These are phyloP conservation scores for Mycena latifolia DNA, from an alignment of 768 basidiomycete genomes.

Conservation along the genomic window DNA sequence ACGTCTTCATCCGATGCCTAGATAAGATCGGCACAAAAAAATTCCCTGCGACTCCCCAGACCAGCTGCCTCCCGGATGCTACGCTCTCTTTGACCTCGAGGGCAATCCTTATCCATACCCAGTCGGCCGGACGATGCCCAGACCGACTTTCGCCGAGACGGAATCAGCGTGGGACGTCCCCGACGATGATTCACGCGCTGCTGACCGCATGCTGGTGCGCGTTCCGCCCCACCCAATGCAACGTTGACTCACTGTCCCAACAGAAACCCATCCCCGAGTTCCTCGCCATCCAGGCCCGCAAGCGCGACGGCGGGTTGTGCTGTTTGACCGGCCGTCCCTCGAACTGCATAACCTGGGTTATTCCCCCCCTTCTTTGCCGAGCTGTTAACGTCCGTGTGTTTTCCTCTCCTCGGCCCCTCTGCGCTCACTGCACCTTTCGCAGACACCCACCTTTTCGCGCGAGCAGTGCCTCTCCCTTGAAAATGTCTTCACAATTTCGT, in stretches of 20 bases:
- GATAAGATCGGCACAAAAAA: constrained; percentile 11
- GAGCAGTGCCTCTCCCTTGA: constrained; percentile 17
- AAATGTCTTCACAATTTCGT: constrained; percentile 25
- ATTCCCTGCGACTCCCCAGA: constrained; percentile 10
- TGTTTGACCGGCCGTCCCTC: constrained; percentile 27
- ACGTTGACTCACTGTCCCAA: constrained; percentile 3
- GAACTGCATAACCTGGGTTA: constrained; percentile 19
- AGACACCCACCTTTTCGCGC: constrained; percentile 13
- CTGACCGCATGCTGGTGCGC: constrained; percentile 18
- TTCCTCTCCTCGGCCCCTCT: background rate
- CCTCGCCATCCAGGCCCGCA: constrained; percentile 10
- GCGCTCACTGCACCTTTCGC: constrained; percentile 3
- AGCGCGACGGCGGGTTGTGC: constrained; percentile 18
- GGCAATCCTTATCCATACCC: constrained; percentile 18
- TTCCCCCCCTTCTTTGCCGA: constrained; percentile 10
- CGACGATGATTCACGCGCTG: constrained; percentile 4
- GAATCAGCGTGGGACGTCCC: constrained; percentile 18
- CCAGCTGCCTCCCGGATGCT: constrained; percentile 23
- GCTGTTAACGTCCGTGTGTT: constrained; percentile 7
- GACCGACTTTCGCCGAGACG: constrained; percentile 8
- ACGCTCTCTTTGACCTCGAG: constrained; percentile 14
- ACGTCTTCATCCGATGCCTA: constrained; percentile 19
- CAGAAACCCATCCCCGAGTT: constrained; percentile 22
- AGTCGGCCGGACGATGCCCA: constrained; percentile 5
- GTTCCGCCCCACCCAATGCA: background rate